Percentiles rank a stretch among this genome's conserved stretches.
Conservation (phyloP, 768 basidiomycete species). For the Rhizopogon rudus region DNA sequence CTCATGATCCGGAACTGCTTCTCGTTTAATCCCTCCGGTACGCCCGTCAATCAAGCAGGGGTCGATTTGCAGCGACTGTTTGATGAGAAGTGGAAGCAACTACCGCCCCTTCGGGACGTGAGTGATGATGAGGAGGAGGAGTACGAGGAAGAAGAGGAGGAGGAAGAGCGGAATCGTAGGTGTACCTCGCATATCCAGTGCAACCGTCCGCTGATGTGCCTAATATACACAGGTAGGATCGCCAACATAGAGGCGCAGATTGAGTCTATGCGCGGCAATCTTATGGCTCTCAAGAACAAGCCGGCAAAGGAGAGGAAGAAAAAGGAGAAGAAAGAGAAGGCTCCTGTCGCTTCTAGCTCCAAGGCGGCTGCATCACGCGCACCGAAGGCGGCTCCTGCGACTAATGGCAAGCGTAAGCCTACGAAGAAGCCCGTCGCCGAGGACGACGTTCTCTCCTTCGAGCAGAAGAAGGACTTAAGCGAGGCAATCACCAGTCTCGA, state of each 20-base stretch:
- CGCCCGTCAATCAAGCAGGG: conserved; percentile 83
- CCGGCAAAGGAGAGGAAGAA: conserved; percentile 65
- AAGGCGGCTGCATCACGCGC: conserved; percentile 49
- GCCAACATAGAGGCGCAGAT: conserved; percentile 79
- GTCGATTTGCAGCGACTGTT: conserved; percentile 82
- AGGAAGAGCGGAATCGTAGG: conserved; percentile 63
- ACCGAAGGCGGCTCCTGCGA: conserved; percentile 35
- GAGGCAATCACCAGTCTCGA: conserved; percentile 89
- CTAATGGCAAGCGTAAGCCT: conserved; percentile 50
- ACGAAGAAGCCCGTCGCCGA: conserved; percentile 65
- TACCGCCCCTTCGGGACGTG: conserved; percentile 57
- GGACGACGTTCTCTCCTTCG: conserved; percentile 84
- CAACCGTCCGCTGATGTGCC: conserved; percentile 12
- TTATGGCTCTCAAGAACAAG: conserved; percentile 55
- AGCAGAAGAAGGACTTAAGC: conserved; percentile 97
- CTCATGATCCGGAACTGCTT: conserved; percentile 95
- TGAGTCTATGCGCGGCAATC: conserved; percentile 66
- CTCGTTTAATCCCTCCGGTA: conserved; percentile 84
- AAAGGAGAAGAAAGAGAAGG: conserved; percentile 60
- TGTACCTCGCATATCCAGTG: not conserved
- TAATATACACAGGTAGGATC: conserved; percentile 51
- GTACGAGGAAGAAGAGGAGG: conserved; percentile 58
- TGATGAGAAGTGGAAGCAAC: conserved; percentile 83
- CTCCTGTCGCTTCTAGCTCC: conserved; percentile 57
- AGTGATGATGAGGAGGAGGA: conserved; percentile 62